Conservation (phyloP, 345 rosid genomes). For the Eucalyptus dawsonii region DNA sequence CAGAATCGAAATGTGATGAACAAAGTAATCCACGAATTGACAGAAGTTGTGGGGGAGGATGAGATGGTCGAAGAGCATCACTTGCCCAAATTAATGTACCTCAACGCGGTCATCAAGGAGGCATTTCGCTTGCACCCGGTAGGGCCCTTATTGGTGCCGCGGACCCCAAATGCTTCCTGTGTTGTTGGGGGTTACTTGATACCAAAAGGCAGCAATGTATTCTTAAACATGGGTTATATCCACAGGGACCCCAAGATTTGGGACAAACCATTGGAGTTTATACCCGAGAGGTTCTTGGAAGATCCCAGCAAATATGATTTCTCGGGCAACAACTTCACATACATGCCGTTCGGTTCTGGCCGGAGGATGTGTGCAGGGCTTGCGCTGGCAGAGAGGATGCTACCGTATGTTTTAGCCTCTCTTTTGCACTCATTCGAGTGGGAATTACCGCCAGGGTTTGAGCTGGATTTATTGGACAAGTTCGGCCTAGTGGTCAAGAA, state of each 20-base stretch:
- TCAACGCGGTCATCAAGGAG: not conserved
- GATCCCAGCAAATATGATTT: not conserved
- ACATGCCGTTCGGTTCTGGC: not conserved
- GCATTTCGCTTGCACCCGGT: not conserved
- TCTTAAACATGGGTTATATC: not conserved
- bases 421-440: not conserved
- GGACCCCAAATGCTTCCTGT: not conserved
- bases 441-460: not conserved
- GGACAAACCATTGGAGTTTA: not conserved
- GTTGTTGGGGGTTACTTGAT: not conserved
- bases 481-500: not conserved
- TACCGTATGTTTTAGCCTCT: not conserved
- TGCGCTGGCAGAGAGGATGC: not conserved
- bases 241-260: not conserved
- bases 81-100: not conserved
- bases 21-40: not conserved
- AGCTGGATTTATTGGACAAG: not conserved
- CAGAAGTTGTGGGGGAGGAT: not conserved
- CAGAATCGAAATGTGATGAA: conserved; percentile 8
- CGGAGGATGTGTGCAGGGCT: not conserved
- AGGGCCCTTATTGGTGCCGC: not conserved
- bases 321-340: not conserved
- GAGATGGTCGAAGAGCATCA: not conserved
- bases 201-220: not conserved
- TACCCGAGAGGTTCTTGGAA: not conserved